Evolutionary conservation across 2,329 filamentous ascomycete genomes (phyloP), one percentile per base, ranked within the genome.

Genomic region (Diplodia intermedia): DNA sequence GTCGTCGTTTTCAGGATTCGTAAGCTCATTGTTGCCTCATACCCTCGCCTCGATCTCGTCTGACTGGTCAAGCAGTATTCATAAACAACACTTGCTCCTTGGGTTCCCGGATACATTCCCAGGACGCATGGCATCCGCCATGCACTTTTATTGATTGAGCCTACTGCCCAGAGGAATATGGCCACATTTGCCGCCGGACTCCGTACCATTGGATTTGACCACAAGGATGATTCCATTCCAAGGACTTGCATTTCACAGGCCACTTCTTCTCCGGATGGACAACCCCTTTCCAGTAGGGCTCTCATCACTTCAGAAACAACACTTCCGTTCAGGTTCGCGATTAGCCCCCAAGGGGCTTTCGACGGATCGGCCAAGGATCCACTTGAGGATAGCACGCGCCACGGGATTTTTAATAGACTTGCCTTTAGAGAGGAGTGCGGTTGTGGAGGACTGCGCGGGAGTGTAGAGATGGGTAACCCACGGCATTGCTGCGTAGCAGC

Each of bases 121-220:
- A 57, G 65, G 53, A 66, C 47, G 65, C 65, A 66, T 66, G 65
- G 65, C 38, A 49, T 47, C 23, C n/a, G 52, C 7, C 65, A 66
- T 66, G 65, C 65, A 54, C 65, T 50, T 57, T 66, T 31, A 56
- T 66, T 66, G 29, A 57, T 38, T 52, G 47, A 63, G 29, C 60
- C 60, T 53, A 47, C 50, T 54, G 50, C 62, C 62, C 49, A 43
- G 12, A 66, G 62, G 62, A 66, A 40, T 43, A 54, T 66, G 60
- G 60, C 60, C 60, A 63, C 60, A 63, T 38, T 33, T 63, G 5
- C 60, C 47, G 36, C 29, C 47, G 60, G 60, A 63, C 43, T n/a
- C 60, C 60, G 18, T 63, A 26, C 47, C 43, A 63, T 52, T 36
- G 60, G 60, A 63, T 31, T 38, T 63, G 60, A 36, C 47, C 60